Evolutionary conservation across 148 eudicot species (phyloP).

Genomic region (Persicaria maculosa): DNA sequence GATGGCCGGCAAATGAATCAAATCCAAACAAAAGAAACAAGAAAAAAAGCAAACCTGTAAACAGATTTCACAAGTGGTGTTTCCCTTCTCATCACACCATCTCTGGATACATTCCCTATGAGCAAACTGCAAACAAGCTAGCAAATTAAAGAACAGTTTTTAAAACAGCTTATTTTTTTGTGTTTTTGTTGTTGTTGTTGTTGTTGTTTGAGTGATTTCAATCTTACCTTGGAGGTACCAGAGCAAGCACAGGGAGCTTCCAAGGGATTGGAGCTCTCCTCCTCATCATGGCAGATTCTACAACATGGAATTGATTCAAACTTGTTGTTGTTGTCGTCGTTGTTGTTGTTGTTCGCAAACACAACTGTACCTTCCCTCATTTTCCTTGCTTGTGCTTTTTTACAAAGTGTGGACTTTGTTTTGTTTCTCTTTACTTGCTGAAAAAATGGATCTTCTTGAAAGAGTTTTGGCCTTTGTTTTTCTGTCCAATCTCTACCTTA

Average conservation of each 20-base stretch:
- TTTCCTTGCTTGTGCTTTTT: not conserved
- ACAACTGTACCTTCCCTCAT: not conserved
- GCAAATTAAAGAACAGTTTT: not conserved
- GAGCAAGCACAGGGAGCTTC: conserved; percentile 93
- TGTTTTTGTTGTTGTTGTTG: not conserved
- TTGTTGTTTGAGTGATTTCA: not conserved
- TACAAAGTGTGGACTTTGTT: too few species aligned
- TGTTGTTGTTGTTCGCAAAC: not conserved
- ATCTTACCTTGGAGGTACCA: conserved; percentile 71
- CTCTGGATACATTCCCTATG: conserved; percentile 97
- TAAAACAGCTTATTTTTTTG: not conserved
- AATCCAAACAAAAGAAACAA: not conserved
- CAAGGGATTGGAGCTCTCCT: conserved; percentile 55
- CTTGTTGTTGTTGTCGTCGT: not conserved
- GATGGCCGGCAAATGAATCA: not conserved
- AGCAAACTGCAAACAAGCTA: conserved; percentile 50
- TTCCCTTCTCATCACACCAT: conserved; percentile 96
- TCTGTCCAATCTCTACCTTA: too few species aligned
- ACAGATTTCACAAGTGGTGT: conserved; percentile 86
- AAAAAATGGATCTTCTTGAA: too few species aligned
- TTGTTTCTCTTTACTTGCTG: too few species aligned
- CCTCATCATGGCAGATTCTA: conserved; percentile 91
- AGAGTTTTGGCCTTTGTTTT: too few species aligned
- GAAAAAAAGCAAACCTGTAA: conserved; percentile 57
- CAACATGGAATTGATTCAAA: conserved; percentile 23